Percentiles rank a stretch among this genome's conserved stretches.
phyloP scores from a whole-genome alignment of 139 green algal genomes.

The Picochlorum sp. region DNA sequence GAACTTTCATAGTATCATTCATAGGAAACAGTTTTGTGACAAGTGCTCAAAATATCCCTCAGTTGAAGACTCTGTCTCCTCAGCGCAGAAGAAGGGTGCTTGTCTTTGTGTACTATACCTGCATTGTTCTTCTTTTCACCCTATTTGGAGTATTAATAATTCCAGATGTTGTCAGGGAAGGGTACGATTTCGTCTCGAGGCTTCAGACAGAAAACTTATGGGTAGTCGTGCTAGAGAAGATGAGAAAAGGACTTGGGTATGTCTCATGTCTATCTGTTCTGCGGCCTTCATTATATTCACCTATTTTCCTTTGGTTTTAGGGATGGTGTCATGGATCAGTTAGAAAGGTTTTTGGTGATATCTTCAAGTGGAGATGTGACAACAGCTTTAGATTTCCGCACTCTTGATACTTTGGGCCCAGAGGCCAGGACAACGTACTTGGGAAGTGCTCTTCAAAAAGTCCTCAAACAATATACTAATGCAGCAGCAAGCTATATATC shows the following conservation, averaged over 20 bases:
- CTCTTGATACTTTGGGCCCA: conserved; percentile 14
- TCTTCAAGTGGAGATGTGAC: conserved; percentile 66
- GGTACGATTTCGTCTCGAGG: conserved; percentile 70
- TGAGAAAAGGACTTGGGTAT: conserved; percentile 51
- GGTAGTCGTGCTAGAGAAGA: conserved; percentile 81
- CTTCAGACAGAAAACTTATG: conserved; percentile 88
- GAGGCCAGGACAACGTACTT: conserved; percentile 35
- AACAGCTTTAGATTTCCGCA: conserved; percentile 28
- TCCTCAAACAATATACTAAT: conserved; percentile 80
- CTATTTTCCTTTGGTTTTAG: conserved; percentile 9
- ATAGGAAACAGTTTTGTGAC: conserved; percentile 75
- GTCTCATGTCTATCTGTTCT: not conserved
- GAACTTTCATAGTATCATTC: conserved; percentile 82
- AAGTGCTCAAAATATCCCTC: conserved; percentile 20
- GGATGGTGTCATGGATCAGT: conserved; percentile 78
- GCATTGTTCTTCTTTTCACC: conserved; percentile 64
- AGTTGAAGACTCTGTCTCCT: conserved; percentile 22
- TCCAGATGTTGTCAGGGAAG: conserved; percentile 77
- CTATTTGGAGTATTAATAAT: conserved; percentile 80
- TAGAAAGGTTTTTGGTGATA: conserved; percentile 80
- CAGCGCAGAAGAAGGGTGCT: conserved; percentile 38
- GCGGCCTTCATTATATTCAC: conserved; percentile 13
- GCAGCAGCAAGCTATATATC: conserved; percentile 67
- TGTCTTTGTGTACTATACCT: conserved; percentile 69
- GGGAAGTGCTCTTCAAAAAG: conserved; percentile 59